These are phyloP conservation scores for Podila epigama DNA, from an alignment of 192 early-diverging fungal species.

Conservation along the genomic window DNA sequence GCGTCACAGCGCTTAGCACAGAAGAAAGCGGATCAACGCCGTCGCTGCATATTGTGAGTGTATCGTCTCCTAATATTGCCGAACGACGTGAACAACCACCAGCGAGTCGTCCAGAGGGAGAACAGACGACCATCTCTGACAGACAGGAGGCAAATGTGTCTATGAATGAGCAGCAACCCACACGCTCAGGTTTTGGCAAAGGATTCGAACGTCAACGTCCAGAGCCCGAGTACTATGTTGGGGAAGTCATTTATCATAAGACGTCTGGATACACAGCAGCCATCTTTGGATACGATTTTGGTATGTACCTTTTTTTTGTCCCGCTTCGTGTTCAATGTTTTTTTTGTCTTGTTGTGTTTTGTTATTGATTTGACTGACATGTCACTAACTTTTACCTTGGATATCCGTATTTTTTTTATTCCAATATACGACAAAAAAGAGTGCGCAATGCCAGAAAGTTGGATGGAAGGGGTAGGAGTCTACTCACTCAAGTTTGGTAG, in stretches of 20 bases:
- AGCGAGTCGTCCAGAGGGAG: too few relatives aligned
- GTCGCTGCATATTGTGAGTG: background rate
- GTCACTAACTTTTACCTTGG: background rate
- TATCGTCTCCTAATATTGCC: background rate
- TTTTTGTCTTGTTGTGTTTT: background rate
- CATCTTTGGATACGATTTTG: constrained; percentile 50
- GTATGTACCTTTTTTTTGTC: constrained; percentile 6
- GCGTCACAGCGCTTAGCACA: too few relatives aligned
- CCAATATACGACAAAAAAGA: constrained; percentile 18
- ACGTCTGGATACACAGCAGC: constrained; percentile 35
- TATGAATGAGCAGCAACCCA: background rate
- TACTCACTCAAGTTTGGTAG: constrained; percentile 21
- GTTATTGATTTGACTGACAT: background rate
- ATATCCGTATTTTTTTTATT: background rate
- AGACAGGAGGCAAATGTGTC: too few relatives aligned
- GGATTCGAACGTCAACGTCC: constrained; percentile 5
- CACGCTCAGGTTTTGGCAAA: background rate
- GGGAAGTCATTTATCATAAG: constrained; percentile 46
- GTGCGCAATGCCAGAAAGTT: constrained; percentile 32
- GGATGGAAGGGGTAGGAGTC: constrained; percentile 37
- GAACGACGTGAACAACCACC: too few relatives aligned
- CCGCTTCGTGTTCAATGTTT: background rate
- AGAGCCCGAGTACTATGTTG: constrained; percentile 44
- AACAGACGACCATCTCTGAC: too few relatives aligned
- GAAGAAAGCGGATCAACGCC: too few relatives aligned